A percentile compares a stretch with the other conserved stretches of the same genome.
phyloP scores from a whole-genome alignment of 768 basidiomycete species.

The Hypsizygus marmoreus region DNA sequence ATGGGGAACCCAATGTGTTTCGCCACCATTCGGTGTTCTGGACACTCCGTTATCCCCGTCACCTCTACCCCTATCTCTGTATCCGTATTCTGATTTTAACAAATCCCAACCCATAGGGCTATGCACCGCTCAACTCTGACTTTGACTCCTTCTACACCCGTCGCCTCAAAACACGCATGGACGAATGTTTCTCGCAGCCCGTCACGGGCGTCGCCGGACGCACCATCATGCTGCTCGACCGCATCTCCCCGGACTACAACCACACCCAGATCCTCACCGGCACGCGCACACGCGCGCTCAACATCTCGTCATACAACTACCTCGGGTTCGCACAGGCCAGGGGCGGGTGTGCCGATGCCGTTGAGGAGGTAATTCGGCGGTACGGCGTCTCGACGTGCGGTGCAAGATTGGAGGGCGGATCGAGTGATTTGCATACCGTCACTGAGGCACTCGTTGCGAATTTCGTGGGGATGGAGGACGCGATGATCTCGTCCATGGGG shows the following conservation, averaged over 20 bases:
- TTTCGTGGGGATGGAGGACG: conserved; percentile 89
- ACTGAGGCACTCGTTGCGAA: conserved; percentile 86
- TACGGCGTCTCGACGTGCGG: conserved; percentile 84
- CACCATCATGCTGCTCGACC: conserved; percentile 84
- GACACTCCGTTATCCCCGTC: too few relatives aligned
- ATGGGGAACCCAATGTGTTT: too few relatives aligned
- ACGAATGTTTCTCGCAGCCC: conserved; percentile 93
- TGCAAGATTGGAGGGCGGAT: conserved; percentile 81
- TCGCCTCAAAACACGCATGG: conserved; percentile 89
- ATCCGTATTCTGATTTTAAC: conserved; percentile 10
- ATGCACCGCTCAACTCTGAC: conserved; percentile 95
- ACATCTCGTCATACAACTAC: conserved; percentile 98
- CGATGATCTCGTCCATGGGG: conserved; percentile 93
- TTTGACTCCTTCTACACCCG: conserved; percentile 99
- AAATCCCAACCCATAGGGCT: conserved; percentile 60
- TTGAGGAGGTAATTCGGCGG: conserved; percentile 76
- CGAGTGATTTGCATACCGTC: conserved; percentile 77
- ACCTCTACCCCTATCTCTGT: not conserved
- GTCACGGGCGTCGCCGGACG: conserved; percentile 95
- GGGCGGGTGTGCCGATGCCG: conserved; percentile 94
- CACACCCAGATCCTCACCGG: conserved; percentile 78
- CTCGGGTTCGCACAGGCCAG: conserved; percentile 95
- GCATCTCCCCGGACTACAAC: conserved; percentile 81
- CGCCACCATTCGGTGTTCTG: too few relatives aligned
- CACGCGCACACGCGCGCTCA: conserved; percentile 82